phyloP scores from a whole-genome alignment of 768 basidiomycete species.

The Leucocoprinus leucothites region DNA sequence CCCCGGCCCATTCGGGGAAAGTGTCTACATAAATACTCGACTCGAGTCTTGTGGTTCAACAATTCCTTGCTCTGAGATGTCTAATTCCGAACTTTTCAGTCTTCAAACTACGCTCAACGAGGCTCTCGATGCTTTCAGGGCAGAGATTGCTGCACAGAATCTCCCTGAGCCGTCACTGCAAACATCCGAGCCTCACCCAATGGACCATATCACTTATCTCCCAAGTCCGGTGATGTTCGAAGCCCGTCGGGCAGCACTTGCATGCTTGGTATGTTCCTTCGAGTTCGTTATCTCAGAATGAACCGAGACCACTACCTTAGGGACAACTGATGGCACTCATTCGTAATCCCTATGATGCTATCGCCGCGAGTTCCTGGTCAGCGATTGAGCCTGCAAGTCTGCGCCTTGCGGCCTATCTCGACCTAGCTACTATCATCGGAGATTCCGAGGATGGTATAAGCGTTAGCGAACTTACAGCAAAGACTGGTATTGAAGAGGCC shows the following conservation, averaged over 20 bases:
- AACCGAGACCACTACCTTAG: conserved; percentile 15
- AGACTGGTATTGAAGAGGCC: conserved; percentile 29
- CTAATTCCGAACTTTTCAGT: conserved; percentile 34
- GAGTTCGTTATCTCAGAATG: background rate
- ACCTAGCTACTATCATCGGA: conserved; percentile 29
- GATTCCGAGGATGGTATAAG: conserved; percentile 32
- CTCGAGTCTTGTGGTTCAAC: no score
- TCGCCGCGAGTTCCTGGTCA: conserved; percentile 31
- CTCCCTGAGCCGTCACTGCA: conserved; percentile 33
- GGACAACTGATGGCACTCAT: conserved; percentile 32
- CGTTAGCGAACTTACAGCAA: conserved; percentile 28
- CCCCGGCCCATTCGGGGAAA: no score
- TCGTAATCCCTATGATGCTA: conserved; percentile 33
- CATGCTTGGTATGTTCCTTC: conserved; percentile 27
- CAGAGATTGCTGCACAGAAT: conserved; percentile 31
- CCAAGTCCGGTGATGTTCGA: conserved; percentile 35
- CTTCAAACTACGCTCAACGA: conserved; percentile 36
- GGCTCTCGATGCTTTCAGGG: conserved; percentile 36
- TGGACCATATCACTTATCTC: conserved; percentile 32
- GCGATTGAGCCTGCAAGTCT: conserved; percentile 30
- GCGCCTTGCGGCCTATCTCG: conserved; percentile 31
- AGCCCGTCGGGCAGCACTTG: conserved; percentile 30
- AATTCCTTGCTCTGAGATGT: conserved; percentile 17
- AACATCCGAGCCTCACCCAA: conserved; percentile 32
- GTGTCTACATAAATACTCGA: no score